Base-by-base conservation (phyloP, 2,329 filamentous ascomycete species). In the Apiospora hydei region DNA sequence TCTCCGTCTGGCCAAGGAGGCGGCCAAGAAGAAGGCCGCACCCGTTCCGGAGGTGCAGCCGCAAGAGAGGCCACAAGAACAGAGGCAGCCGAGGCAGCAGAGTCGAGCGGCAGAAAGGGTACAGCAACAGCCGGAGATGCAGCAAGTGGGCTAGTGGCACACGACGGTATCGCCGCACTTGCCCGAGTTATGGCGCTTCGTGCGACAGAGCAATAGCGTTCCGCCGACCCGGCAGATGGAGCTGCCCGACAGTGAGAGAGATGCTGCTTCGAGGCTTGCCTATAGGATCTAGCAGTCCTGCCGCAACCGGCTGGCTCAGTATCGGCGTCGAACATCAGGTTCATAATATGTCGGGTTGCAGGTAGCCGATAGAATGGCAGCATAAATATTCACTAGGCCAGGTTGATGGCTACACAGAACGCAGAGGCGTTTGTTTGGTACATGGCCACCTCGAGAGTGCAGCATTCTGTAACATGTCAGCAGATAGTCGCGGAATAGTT, bases 1-100 rank as follows among this genome's bases (percentile, higher is more conserved):
- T 77, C 85, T 98, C 76, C 87, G 92, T 76, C 84, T 92, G 71
- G 95, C 94, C 5, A 92, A 88, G 80, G 91, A 94, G 79, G 91
- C 91, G 16, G 83, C 84, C n/a, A 79, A 77, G 18, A 79, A 77
- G 18, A 80, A 78, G 72, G 74, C 26, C 16, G 51, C 7, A 18
- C 26, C 43, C 13, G n/a, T 46, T 21, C 69, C 73, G 57, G 53
- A 16, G 53, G 51, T 24, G 66, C 38, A 69, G 34, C 16, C 21
- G 26, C 51, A 21, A n/a, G 21, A 49, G 68, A 44, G 47, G 16
- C 18, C 16, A 18, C 46, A 47, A 8, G 46, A 70, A 38, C n/a
- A 53, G 47, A 24, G 34, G 44, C 34, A 13, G 51, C 49, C 43
- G 34, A 34, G 43, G 24, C 44, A 43, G 26, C 21, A 21, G 49